Evolutionary conservation across 768 basidiomycete genomes (phyloP), one percentile per base, ranked within the genome.

Genomic region (Kwoniella sp.): DNA sequence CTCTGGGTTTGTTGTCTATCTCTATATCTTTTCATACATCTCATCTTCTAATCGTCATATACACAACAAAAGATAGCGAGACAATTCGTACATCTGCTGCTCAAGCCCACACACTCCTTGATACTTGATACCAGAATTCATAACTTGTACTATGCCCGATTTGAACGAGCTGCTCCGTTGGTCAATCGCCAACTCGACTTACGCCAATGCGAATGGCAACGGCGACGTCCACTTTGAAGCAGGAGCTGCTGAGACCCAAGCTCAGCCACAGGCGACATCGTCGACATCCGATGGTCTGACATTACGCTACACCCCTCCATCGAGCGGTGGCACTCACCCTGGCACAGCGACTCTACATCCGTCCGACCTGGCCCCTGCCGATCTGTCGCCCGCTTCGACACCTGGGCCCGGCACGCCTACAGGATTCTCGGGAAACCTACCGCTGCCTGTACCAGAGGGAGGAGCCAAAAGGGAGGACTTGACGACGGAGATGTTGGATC

Each of bases 401-500:
- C 67, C 70, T 55, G 73, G 68, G 28, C 70, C 73, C 25, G 66
- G 58, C 20, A 71, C 73, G 20, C 73, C 70, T 13, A 37, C 38
- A 11, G 37, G 59, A 47, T 38, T 61, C 45, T n/a, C 28, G 23
- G n/a, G 8, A 5, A 28, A 9, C 20, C 15, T 23, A 22, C 51
- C 50, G n/a, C 34, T 59, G 12, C 57, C 55, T 20, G 30, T 65
- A 15, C 63, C 63, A 20, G 28, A 41, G 65, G 22, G 55, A 56
- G 12, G 22, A 64, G 23, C 72, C 15, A 61, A 61, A 54, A 57
- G 68, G 29, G 41, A 58, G 31, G 75, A 77, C 37, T 66, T 79
- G 53, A 75, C 69, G 28, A 64, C 73, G 0, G 79, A 77, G 29
- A 76, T 82, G 64, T 61, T 79, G 17, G 79, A 82, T 63, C 59